Evolutionary conservation across 345 rosid species (phyloP), one percentile per base, ranked within the genome.

Genomic region (Eucalyptus microcorys): DNA sequence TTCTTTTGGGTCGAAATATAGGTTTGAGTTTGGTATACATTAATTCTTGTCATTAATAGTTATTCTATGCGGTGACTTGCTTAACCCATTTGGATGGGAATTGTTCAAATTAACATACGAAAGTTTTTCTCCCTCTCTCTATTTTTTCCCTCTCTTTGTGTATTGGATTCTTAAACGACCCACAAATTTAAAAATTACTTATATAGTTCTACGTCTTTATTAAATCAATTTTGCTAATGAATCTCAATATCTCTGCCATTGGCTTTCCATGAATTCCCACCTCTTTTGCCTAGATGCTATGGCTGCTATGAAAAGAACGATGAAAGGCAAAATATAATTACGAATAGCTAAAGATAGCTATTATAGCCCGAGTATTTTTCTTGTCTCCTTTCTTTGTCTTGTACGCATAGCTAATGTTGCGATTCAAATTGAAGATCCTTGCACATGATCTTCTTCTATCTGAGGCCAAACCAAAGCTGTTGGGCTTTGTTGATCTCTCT

Each of bases 131-230:
- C 59, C 8, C 55, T 2, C 53, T 50, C 53, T 14, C 17, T n/a
- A n/a, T 1, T 50, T 3, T 50, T 4, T 4, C 1, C 0, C 10
- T 7, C 57, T 52, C 24, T 17, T 24, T 52, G 0, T 55, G 12
- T 55, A 55, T 55, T 22, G 27, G 0, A 55, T 55, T 55, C 27
- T 55, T 55, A 55, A 55, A 55, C 1, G 30, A 55, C 30, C 30
- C 61, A 24, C 30, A 24, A 2, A 55, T 0, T 55, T 22, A 22
- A 55, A 27, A 59, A 59, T n/a, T 5, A 59, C 15, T 12, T 59
- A 59, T 12, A 59, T 27, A 59, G 27, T 76, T 5, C 15, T 21
- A 10, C 14, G 3, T 37, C 5, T 24, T 37, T 76, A 10, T 5
- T 76, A 37, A 76, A 76, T 22, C 47, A 76, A 37, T 37, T 71